These are phyloP conservation scores for Cinchona pubescens DNA, from an alignment of 257 asterid species.

Conservation along the genomic window DNA sequence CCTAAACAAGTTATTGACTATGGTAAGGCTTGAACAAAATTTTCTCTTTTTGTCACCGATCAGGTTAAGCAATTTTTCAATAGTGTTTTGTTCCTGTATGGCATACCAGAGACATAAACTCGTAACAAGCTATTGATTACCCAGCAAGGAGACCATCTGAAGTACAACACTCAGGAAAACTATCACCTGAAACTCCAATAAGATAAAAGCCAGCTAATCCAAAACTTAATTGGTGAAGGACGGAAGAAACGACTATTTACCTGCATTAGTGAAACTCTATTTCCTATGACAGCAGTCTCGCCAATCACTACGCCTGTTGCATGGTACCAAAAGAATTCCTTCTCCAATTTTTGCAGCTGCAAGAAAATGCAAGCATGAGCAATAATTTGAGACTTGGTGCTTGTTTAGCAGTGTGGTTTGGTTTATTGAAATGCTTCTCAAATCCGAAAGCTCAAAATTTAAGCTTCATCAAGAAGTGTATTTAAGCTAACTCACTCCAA, in stretches of 20 bases:
- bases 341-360: slow-evolving; percentile 45
- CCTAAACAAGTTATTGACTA: no score
- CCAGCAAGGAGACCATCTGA: background rate
- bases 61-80: background rate
- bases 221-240: background rate
- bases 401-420: background rate
- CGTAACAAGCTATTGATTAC: background rate
- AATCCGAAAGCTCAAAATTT: background rate
- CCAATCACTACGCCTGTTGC: slow-evolving; percentile 49
- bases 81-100: background rate
- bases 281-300: slow-evolving; percentile 43
- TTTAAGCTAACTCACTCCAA: background rate
- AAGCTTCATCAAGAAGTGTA: background rate
- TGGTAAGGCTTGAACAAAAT: background rate
- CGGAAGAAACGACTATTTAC: slow-evolving; percentile 9
- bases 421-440: background rate
- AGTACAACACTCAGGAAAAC: background rate
- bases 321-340: slow-evolving; percentile 46
- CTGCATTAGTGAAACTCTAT: slow-evolving; percentile 50
- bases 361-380: slow-evolving; percentile 15
- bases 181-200: background rate
- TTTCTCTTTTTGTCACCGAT: background rate
- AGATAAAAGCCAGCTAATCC: background rate
- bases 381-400: background rate
- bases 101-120: background rate